A percentile compares a stretch with the other conserved stretches of the same genome.
phyloP scores from a whole-genome alignment of 331 rosid species.

The Prunus yedoensis region DNA sequence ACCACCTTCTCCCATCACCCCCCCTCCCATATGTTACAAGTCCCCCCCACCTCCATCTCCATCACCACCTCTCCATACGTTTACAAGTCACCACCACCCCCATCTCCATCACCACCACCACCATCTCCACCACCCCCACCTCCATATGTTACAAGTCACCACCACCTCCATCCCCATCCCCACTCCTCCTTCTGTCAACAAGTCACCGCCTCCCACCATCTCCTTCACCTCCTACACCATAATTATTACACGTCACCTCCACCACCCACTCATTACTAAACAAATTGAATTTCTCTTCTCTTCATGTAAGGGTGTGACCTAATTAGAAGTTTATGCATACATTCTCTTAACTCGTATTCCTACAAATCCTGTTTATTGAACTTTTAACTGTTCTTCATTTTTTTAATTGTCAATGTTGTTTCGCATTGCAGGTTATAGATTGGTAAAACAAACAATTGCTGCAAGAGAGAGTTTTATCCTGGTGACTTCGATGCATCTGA shows the following conservation, averaged over 20 bases:
- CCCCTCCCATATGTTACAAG: neutral
- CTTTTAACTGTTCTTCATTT: no score
- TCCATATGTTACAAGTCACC: neutral
- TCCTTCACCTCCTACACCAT: neutral
- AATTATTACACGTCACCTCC: conserved; percentile 13
- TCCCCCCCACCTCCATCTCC: neutral
- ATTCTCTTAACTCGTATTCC: neutral
- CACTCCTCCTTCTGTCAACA: neutral
- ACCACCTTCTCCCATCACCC: neutral
- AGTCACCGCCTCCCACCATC: neutral
- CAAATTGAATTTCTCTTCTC: neutral
- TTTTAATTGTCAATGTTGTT: neutral
- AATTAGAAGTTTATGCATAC: neutral
- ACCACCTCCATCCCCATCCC: neutral
- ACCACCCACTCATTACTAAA: conserved; percentile 5
- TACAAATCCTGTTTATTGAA: neutral
- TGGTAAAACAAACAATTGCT: conserved; percentile 7
- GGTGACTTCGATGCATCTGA: neutral
- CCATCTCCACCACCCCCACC: neutral
- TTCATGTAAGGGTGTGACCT: conserved; percentile 10
- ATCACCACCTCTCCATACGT: neutral
- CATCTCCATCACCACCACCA: neutral
- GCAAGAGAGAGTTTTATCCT: conserved; percentile 12
- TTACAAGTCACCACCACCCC: neutral
- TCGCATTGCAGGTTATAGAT: conserved; percentile 8